Evolutionary conservation across 2,329 filamentous ascomycete genomes (phyloP).

Genomic region (Phialocephala subalpina): DNA sequence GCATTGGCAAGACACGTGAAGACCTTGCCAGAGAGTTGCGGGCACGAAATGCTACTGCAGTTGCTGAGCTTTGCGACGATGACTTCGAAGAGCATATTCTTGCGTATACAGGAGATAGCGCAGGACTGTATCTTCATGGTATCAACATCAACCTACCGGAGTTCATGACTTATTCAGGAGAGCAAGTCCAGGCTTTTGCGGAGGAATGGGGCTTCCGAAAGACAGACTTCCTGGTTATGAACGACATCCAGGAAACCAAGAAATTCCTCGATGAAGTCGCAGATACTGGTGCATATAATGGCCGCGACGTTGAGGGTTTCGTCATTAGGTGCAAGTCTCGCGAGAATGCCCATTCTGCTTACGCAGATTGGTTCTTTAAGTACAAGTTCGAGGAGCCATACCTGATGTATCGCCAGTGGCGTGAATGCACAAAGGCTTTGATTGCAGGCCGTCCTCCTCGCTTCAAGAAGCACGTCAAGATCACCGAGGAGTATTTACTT

Average conservation of each 20-base stretch:
- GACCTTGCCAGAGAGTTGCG: conserved; percentile 82
- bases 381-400: conserved; percentile 99
- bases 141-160: conserved; percentile 95
- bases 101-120: conserved; percentile 81
- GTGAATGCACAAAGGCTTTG: conserved; percentile 92
- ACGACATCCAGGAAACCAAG: conserved; percentile 78
- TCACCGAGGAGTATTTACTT: conserved; percentile 89
- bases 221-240: conserved; percentile 79
- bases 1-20: conserved; percentile 78
- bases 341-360: conserved; percentile 60
- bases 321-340: conserved; percentile 85
- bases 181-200: conserved; percentile 88
- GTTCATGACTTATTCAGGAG: conserved; percentile 86
- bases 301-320: conserved; percentile 95
- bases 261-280: conserved; percentile 84
- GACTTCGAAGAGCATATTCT: conserved; percentile 96
- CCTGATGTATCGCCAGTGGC: conserved; percentile 98
- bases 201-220: conserved; percentile 94
- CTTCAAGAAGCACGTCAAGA: conserved; percentile 85
- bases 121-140: conserved; percentile 93
- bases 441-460: conserved; percentile 78
- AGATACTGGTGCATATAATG: conserved; percentile 88
- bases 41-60: conserved; percentile 87
- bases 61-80: conserved; percentile 96
- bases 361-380: conserved; percentile 99